Evolutionary conservation across 371 early-diverging fungal genomes (phyloP).

Genomic region (Apophysomyces trapeziformis): DNA sequence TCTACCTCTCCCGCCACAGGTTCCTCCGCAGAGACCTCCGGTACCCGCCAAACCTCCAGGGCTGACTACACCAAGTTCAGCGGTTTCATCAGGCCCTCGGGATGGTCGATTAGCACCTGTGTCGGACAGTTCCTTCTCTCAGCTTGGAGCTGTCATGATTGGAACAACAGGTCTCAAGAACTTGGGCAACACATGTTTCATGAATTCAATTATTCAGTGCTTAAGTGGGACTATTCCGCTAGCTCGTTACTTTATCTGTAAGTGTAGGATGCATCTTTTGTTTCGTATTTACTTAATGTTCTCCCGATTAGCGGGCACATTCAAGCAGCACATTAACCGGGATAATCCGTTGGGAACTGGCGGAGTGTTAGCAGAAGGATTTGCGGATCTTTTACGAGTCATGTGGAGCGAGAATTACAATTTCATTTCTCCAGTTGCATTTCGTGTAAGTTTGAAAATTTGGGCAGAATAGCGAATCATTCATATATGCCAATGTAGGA

Average conservation of each 20-base stretch:
- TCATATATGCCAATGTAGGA: slow-evolving; percentile 30
- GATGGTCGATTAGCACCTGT: slow-evolving; percentile 26
- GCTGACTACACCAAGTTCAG: not conserved
- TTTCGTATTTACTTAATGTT: not conserved
- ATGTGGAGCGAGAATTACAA: slow-evolving; percentile 71
- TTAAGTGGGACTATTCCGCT: slow-evolving; percentile 86
- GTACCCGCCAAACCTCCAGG: slow-evolving; percentile 22
- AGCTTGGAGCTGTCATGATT: slow-evolving; percentile 51
- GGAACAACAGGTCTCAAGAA: slow-evolving; percentile 90
- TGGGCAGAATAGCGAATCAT: not conserved
- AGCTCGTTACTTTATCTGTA: slow-evolving; percentile 77
- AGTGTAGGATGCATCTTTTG: slow-evolving; percentile 1
- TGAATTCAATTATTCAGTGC: slow-evolving; percentile 97
- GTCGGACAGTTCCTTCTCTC: slow-evolving; percentile 42
- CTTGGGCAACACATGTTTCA: slow-evolving; percentile 98
- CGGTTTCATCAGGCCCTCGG: slow-evolving; percentile 3
- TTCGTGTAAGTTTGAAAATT: slow-evolving; percentile 34
- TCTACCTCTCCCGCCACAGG: slow-evolving; percentile 20
- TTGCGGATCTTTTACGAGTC: slow-evolving; percentile 65
- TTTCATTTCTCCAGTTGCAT: slow-evolving; percentile 62
- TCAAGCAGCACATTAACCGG: slow-evolving; percentile 71
- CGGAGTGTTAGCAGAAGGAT: slow-evolving; percentile 75
- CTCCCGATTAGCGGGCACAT: slow-evolving; percentile 64
- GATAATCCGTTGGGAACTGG: slow-evolving; percentile 82
- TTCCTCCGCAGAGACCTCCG: slow-evolving; percentile 12